Base-by-base conservation (phyloP, 2,329 filamentous ascomycete species). In the Ramularia endophylla region DNA sequence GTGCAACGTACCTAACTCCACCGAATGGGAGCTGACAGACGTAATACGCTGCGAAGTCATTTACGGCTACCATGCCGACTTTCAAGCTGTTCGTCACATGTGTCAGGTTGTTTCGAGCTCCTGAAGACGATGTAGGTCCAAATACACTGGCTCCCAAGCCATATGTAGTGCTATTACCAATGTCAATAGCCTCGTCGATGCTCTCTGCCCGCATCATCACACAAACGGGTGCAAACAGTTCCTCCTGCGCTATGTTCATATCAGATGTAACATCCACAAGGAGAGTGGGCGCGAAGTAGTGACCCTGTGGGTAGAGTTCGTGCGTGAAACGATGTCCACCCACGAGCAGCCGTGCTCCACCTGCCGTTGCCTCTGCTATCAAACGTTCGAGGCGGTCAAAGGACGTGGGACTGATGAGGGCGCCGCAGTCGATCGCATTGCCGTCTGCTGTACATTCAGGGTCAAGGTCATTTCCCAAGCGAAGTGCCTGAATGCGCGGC, bases 1-100 rank as follows among this genome's bases (percentile, higher is more conserved):
- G 11, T 11, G 11, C 22, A 25, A 11, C 22, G 22, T 25, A 25
- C 22, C 22, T 25, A 11, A 86, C 80, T 40, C 89, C 92, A 27
- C 92, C 92, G 65, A 98, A 98, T 0, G 92, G 92, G 28, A 98
- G 69, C 65, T 95, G 88, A 6, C 94, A 89, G 38, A 90, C 87
- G 61, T 98, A 98, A 64, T 81, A 95, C 19, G 81, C 83, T 15
- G 83, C 92, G 59, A 98, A 98, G 68, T 98, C 92, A 62, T 98
- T 98, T 53, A 98, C 78, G 17, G 87, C 81, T 0, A 97, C 86
- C 85, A 95, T 95, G 32, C 92, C 92, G 0, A 85, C 81, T 48
- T 83, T 78, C 38, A 95, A 73, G 17, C 79, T 77, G 15, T 66
- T 66, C 1, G 90, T 79, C 19, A 94, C 78, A 12, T 69, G 69